Conservation (phyloP, 2,329 filamentous ascomycete genomes). For the Thyridium curvatum region DNA sequence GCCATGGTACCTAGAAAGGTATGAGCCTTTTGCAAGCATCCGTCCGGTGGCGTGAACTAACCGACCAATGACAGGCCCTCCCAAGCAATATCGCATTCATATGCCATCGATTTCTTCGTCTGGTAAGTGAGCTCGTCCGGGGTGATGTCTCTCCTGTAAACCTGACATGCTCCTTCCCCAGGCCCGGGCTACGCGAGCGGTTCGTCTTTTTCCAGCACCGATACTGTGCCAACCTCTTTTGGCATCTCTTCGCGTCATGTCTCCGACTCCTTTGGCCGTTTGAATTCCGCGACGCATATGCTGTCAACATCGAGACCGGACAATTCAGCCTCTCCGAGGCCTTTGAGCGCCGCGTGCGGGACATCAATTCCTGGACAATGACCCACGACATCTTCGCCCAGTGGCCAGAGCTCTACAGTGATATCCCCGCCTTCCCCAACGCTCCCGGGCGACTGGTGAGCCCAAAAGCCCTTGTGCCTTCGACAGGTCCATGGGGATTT, state of each 20-base stretch:
- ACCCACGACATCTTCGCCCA: neutral
- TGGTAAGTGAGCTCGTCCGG: neutral
- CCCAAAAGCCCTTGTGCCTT: no score
- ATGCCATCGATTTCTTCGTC: neutral
- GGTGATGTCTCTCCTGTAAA: no score
- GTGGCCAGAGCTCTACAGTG: conserved; percentile 3
- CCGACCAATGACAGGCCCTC: neutral
- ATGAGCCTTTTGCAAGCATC: no score
- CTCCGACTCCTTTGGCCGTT: neutral
- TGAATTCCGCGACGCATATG: conserved; percentile 1
- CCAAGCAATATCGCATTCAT: neutral
- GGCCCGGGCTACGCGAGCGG: conserved; percentile 1
- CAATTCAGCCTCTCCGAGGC: conserved; percentile 3
- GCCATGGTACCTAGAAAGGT: no score
- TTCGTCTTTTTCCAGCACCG: conserved; percentile 1
- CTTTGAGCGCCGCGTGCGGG: neutral
- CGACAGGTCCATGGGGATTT: no score
- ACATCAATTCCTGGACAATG: neutral
- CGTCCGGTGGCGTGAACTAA: no score
- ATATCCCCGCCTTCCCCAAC: conserved; percentile 5
- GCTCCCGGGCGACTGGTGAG: no score
- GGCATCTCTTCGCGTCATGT: neutral
- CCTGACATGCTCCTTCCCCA: neutral
- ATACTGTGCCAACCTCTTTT: conserved; percentile 1
- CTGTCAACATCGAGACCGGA: neutral